Percentiles rank a stretch among this genome's conserved stretches.
Conservation (phyloP, 1,139 yeast genomes). For the Debaryomyces nepalensis region DNA sequence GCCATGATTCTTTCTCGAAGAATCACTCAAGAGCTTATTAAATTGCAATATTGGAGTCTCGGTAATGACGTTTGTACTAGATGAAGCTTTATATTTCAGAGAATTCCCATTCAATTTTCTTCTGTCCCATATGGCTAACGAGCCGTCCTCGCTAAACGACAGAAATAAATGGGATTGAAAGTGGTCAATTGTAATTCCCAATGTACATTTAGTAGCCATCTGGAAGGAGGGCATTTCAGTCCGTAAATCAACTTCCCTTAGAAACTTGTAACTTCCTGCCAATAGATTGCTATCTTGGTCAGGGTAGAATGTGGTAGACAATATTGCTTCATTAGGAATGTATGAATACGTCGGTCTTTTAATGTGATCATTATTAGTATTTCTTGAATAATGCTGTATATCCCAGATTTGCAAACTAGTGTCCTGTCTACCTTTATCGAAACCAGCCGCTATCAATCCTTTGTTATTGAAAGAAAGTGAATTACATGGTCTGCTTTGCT, state of each 20-base stretch:
- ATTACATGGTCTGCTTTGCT: slow-evolving; percentile 77
- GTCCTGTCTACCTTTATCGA: slow-evolving; percentile 81
- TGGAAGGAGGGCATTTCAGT: slow-evolving; percentile 72
- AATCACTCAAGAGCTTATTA: slow-evolving; percentile 68
- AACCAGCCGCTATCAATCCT: slow-evolving; percentile 75
- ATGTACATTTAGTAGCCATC: slow-evolving; percentile 74
- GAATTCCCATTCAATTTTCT: slow-evolving; percentile 53
- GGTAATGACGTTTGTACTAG: slow-evolving; percentile 30
- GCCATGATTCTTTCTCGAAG: slow-evolving; percentile 61
- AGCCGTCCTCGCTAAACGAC: slow-evolving; percentile 82
- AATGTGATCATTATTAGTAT: slow-evolving; percentile 46
- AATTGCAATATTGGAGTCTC: slow-evolving; percentile 70
- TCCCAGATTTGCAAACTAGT: slow-evolving; percentile 83
- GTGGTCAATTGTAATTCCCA: slow-evolving; percentile 72
- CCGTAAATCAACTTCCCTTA: slow-evolving; percentile 80
- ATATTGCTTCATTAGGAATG: slow-evolving; percentile 74
- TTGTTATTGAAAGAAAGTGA: slow-evolving; percentile 68
- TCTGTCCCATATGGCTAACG: slow-evolving; percentile 86
- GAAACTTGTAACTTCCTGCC: slow-evolving; percentile 77
- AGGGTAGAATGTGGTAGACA: slow-evolving; percentile 70
- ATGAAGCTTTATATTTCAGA: slow-evolving; percentile 18
- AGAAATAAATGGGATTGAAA: slow-evolving; percentile 66
- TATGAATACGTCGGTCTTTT: slow-evolving; percentile 63
- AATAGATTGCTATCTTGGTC: slow-evolving; percentile 59
- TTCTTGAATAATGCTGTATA: slow-evolving; percentile 58